Evolutionary conservation across 495 filamentous ascomycete species (phyloP).

Genomic region (Ramalina intermedia): DNA sequence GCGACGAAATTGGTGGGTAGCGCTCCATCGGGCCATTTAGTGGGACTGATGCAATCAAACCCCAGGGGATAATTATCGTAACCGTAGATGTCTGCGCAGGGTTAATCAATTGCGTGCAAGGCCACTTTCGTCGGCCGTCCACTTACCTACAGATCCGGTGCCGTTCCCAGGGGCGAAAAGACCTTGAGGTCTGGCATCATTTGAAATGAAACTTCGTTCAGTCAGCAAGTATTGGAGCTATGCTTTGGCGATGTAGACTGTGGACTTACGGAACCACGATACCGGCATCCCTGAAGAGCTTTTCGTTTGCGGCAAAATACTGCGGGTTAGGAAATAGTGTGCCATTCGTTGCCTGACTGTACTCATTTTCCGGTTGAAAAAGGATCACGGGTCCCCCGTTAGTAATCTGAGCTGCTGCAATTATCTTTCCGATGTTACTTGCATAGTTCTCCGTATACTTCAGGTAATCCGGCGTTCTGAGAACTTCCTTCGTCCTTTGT

Average conservation of each 20-base stretch:
- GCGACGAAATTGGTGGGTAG: conserved; percentile 33
- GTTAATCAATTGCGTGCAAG: too few relatives aligned
- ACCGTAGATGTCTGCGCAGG: conserved; percentile 51
- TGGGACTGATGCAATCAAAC: conserved; percentile 41
- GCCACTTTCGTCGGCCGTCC: too few relatives aligned
- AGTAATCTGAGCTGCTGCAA: conserved; percentile 63
- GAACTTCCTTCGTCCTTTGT: conserved; percentile 44
- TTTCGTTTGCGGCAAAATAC: conserved; percentile 58
- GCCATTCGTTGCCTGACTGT: conserved; percentile 25
- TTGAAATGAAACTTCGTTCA: conserved; percentile 41
- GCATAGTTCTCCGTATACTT: conserved; percentile 52
- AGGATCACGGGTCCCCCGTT: conserved; percentile 67
- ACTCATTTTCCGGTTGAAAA: conserved; percentile 70
- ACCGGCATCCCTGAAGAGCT: conserved; percentile 51
- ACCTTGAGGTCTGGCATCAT: conserved; percentile 47
- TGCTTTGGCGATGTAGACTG: too few relatives aligned
- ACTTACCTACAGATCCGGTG: conserved; percentile 32
- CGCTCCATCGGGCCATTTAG: conserved; percentile 31
- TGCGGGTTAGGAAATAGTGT: conserved; percentile 36
- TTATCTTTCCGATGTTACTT: conserved; percentile 38
- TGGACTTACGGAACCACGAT: conserved; percentile 43
- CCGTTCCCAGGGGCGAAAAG: conserved; percentile 53
- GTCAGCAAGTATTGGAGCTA: too few relatives aligned
- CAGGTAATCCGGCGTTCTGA: conserved; percentile 49
- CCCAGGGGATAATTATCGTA: conserved; percentile 61